These are phyloP conservation scores for Fusarium tupiense DNA, from an alignment of 2,329 filamentous ascomycete species.

Conservation along the genomic window DNA sequence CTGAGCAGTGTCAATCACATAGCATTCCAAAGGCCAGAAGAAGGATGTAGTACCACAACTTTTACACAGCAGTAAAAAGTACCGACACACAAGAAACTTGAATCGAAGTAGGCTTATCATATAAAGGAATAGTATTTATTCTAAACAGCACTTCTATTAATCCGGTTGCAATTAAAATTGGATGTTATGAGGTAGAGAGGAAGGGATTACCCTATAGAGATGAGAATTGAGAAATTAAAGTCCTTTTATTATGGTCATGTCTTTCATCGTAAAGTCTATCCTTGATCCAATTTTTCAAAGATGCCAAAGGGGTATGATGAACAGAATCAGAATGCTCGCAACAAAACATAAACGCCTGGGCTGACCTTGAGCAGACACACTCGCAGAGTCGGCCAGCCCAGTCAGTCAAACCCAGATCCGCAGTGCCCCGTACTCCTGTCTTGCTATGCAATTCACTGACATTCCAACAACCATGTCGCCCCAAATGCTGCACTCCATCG, in stretches of 20 bases:
- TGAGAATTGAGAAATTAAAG: slow-evolving; percentile 28
- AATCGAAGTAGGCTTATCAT: too few relatives aligned
- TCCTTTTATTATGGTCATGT: slow-evolving; percentile 38
- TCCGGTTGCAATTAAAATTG: too few relatives aligned
- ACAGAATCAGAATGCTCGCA: slow-evolving; percentile 44
- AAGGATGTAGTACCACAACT: accelerated
- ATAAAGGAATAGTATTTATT: accelerated
- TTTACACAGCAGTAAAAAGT: accelerated
- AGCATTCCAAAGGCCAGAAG: not conserved
- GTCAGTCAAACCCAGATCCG: slow-evolving; percentile 32
- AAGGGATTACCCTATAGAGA: slow-evolving; percentile 7
- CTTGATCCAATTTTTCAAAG: slow-evolving; percentile 42
- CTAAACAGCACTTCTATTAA: not conserved
- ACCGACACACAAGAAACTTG: not conserved
- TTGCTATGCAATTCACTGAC: slow-evolving; percentile 45
- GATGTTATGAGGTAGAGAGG: too few relatives aligned
- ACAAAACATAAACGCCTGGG: slow-evolving; percentile 38
- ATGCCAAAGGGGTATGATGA: slow-evolving; percentile 44
- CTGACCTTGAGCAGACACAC: not conserved
- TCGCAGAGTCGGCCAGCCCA: slow-evolving; percentile 26
- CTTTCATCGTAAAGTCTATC: slow-evolving; percentile 43
- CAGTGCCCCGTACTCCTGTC: slow-evolving; percentile 43
- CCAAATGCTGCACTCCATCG: slow-evolving; percentile 39
- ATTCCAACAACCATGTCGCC: slow-evolving; percentile 45
- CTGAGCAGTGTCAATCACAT: accelerated